These are phyloP conservation scores for Nicotiana undulata DNA, from an alignment of 257 asterid species.

Conservation along the genomic window DNA sequence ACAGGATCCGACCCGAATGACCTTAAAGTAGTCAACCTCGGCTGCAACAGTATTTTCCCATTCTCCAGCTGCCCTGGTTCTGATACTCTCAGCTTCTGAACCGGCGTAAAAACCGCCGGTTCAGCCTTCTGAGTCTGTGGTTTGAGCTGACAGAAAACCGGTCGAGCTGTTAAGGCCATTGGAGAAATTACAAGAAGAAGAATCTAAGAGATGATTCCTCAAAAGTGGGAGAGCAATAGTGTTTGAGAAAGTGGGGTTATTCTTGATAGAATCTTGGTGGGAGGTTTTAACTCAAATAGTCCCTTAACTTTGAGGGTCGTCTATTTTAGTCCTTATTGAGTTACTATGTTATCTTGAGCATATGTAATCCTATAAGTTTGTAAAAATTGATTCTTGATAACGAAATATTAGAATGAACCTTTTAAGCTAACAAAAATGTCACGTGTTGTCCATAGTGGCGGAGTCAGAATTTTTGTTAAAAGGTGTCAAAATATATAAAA, in stretches of 20 bases:
- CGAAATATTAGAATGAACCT: not conserved
- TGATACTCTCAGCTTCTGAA: slow-evolving; percentile 29
- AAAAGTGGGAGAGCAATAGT: not conserved
- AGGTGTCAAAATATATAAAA: too few species aligned
- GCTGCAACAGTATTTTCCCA: slow-evolving; percentile 72
- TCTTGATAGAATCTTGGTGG: not conserved
- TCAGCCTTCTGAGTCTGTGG: slow-evolving; percentile 14
- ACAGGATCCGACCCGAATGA: slow-evolving; percentile 38
- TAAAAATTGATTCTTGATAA: not conserved
- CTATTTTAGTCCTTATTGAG: not conserved
- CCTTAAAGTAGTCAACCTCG: slow-evolving; percentile 72
- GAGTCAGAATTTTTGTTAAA: too few species aligned
- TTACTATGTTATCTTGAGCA: not conserved
- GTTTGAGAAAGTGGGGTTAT: not conserved
- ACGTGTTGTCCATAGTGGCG: too few species aligned
- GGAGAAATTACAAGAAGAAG: not conserved
- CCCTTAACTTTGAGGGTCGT: not conserved
- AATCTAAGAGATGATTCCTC: slow-evolving; percentile 6
- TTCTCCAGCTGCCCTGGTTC: slow-evolving; percentile 16
- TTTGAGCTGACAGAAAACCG: slow-evolving; percentile 36
- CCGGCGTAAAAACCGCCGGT: slow-evolving; percentile 19
- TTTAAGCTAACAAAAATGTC: too few species aligned
- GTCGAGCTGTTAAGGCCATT: slow-evolving; percentile 52
- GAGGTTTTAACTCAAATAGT: not conserved
- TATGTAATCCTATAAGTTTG: not conserved